These are phyloP conservation scores for Suillus discolor DNA, from an alignment of 768 basidiomycete genomes.

Conservation along the genomic window DNA sequence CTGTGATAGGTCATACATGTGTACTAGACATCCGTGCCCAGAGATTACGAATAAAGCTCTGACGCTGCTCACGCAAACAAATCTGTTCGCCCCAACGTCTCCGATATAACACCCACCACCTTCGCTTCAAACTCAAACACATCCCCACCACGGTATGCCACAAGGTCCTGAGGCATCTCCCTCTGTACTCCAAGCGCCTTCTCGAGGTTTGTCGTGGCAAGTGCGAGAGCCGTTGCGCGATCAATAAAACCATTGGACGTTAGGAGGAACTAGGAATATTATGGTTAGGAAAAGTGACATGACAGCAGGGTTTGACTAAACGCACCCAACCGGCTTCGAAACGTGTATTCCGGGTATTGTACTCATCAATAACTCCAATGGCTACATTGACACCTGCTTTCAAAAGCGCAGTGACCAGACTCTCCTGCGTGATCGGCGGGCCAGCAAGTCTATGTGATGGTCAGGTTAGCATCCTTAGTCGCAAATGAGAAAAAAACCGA, in stretches of 20 bases:
- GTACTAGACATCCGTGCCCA: neutral
- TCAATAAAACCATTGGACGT: conserved; percentile 25
- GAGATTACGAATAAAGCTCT: neutral
- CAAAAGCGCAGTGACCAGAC: conserved; percentile 54
- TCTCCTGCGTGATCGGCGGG: conserved; percentile 65
- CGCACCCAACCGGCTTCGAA: conserved; percentile 43
- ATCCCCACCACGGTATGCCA: conserved; percentile 41
- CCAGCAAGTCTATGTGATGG: conserved; percentile 55
- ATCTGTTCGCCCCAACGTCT: conserved; percentile 22
- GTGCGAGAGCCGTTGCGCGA: conserved; percentile 35
- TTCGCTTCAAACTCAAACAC: conserved; percentile 40
- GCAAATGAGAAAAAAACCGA: neutral
- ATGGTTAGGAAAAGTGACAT: neutral
- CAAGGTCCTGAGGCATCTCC: conserved; percentile 35
- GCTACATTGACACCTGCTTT: conserved; percentile 66
- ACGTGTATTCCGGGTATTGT: conserved; percentile 34
- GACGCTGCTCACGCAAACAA: conserved; percentile 13
- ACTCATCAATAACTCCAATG: conserved; percentile 45
- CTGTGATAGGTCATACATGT: no score
- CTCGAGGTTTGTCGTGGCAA: conserved; percentile 46
- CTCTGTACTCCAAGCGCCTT: conserved; percentile 39
- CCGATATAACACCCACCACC: conserved; percentile 40
- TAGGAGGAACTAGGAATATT: conserved; percentile 39
- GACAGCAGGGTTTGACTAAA: neutral
- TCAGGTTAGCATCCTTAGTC: neutral